These are phyloP conservation scores for Papiliotrema nemorosa DNA, from an alignment of 1,284 basidiomycete genomes.

Conservation along the genomic window DNA sequence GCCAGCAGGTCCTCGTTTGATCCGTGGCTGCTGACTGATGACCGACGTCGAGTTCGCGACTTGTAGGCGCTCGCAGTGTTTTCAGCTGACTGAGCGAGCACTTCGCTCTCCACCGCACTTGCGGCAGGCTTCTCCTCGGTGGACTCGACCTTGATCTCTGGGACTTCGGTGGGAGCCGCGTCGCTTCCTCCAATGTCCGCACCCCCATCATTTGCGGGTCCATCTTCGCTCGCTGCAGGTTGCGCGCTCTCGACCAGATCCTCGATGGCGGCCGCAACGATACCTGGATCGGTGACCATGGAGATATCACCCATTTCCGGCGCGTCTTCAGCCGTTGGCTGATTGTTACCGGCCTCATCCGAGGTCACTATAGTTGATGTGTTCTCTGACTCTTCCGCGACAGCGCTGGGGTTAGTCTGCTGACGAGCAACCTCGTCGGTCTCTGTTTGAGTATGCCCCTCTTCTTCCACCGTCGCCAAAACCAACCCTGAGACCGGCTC, in stretches of 20 bases:
- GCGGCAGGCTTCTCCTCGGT: background rate
- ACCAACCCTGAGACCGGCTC: no score
- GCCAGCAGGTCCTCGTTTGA: background rate
- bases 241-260: background rate
- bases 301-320: constrained; percentile 27
- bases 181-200: no score
- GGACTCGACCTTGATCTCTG: background rate
- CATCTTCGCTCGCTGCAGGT: background rate
- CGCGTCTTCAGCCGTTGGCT: no score
- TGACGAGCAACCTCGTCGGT: no score
- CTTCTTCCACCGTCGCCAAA: no score
- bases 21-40: constrained; percentile 18
- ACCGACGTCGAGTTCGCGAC: constrained; percentile 23
- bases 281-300: constrained; percentile 26
- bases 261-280: constrained; percentile 4
- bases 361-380: background rate
- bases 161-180: background rate
- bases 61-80: constrained; percentile 33
- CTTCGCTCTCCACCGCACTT: background rate
- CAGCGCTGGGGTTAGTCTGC: no score
- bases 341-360: no score
- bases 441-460: no score
- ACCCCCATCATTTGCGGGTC: no score
- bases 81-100: constrained; percentile 26
- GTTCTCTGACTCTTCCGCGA: background rate